These are phyloP conservation scores for Tetrapisispora nanseiensis DNA, from an alignment of 805 yeast genomes.

Conservation along the genomic window DNA sequence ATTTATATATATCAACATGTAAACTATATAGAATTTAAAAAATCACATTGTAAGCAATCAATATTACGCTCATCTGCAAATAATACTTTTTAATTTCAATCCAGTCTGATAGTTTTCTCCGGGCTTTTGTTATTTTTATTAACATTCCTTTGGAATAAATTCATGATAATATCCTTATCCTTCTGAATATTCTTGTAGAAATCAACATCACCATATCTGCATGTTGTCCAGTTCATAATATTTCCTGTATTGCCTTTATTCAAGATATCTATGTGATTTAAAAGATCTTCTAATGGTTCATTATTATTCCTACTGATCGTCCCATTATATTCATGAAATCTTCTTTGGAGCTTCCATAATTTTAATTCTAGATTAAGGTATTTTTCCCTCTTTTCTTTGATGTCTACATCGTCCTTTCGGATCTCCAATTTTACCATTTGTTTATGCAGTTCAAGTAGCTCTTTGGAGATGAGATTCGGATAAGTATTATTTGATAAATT, in stretches of 20 bases:
- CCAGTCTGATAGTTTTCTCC: too few species aligned
- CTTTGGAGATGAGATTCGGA: slow-evolving; percentile 18
- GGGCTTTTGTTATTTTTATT: neutral
- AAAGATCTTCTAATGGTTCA: slow-evolving; percentile 16
- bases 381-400: slow-evolving; percentile 6
- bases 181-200: slow-evolving; percentile 15
- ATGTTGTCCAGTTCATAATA: slow-evolving; percentile 23
- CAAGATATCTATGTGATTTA: slow-evolving; percentile 19
- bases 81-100: neutral
- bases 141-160: slow-evolving; percentile 7
- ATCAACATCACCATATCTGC: slow-evolving; percentile 28
- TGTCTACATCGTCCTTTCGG: neutral
- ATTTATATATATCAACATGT: slow-evolving; percentile 1
- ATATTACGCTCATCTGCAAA: neutral
- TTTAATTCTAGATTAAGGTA: slow-evolving; percentile 12
- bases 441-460: slow-evolving; percentile 25
- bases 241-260: slow-evolving; percentile 21
- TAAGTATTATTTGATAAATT: slow-evolving; percentile 12
- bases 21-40: slow-evolving; percentile 2
- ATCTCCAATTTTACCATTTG: slow-evolving; percentile 4
- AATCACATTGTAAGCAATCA: neutral
- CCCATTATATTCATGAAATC: slow-evolving; percentile 12
- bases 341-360: slow-evolving; percentile 22
- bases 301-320: slow-evolving; percentile 9
- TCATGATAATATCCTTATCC: slow-evolving; percentile 20